Evolutionary conservation across 139 green algal genomes (phyloP).

Genomic region (Volvox reticuliferus): DNA sequence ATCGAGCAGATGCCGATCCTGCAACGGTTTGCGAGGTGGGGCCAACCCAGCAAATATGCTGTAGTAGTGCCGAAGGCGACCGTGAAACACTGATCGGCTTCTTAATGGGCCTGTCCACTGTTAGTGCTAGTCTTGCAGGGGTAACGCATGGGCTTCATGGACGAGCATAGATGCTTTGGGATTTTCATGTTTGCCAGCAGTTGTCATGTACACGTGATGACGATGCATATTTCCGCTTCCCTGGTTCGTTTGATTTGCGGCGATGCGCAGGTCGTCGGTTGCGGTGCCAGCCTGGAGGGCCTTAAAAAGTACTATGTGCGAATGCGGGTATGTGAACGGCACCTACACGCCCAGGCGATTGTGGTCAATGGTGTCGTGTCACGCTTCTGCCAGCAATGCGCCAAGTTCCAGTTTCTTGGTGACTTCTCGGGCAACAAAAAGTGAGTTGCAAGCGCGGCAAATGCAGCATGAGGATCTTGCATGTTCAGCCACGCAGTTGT

Average conservation of each 20-base stretch:
- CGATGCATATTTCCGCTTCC: too few relatives aligned
- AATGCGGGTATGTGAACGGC: conserved; percentile 33
- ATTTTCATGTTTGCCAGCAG: too few relatives aligned
- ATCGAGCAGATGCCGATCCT: neutral
- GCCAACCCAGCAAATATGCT: neutral
- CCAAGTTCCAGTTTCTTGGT: conserved; percentile 18
- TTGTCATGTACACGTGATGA: too few relatives aligned
- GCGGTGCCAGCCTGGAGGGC: conserved; percentile 18
- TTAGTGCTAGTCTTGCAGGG: too few relatives aligned
- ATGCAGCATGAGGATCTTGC: too few relatives aligned
- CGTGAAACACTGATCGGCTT: too few relatives aligned
- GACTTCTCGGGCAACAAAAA: conserved; percentile 29
- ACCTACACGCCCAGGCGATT: conserved; percentile 22
- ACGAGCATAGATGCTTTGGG: too few relatives aligned
- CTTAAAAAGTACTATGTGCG: conserved; percentile 42
- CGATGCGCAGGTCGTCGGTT: conserved; percentile 13
- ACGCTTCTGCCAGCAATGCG: conserved; percentile 48
- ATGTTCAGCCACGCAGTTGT: too few relatives aligned
- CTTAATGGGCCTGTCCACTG: too few relatives aligned
- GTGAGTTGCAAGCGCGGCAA: neutral
- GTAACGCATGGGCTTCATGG: too few relatives aligned
- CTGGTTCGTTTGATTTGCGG: too few relatives aligned
- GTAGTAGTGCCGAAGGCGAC: too few relatives aligned
- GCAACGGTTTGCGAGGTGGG: conserved; percentile 20
- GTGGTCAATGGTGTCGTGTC: conserved; percentile 18